phyloP scores from a whole-genome alignment of 1,139 yeast species.

The Yamadazyma blattariae region DNA sequence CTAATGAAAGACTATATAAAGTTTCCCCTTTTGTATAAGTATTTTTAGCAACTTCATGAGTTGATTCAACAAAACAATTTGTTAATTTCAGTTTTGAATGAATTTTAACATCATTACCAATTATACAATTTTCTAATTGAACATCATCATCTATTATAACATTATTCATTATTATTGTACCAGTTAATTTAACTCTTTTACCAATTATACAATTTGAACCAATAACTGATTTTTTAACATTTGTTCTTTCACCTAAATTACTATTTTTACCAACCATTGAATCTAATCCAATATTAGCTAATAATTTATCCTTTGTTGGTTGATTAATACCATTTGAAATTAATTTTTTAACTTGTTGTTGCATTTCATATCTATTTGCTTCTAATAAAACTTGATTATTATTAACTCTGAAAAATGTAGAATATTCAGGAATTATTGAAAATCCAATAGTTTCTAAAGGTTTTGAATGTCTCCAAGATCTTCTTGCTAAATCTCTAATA shows the following conservation, averaged over 20 bases:
- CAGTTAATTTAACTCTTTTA: conserved; percentile 81
- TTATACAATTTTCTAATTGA: conserved; percentile 83
- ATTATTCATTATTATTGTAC: conserved; percentile 73
- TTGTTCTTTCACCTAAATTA: conserved; percentile 70
- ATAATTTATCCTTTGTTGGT: conserved; percentile 49
- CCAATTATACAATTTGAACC: conserved; percentile 81
- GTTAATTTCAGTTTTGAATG: conserved; percentile 59
- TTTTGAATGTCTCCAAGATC: conserved; percentile 81
- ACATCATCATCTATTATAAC: conserved; percentile 79
- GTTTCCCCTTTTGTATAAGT: conserved; percentile 82
- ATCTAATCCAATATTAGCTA: conserved; percentile 85
- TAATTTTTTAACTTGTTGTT: conserved; percentile 34
- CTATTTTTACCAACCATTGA: conserved; percentile 67
- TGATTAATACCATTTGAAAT: conserved; percentile 16
- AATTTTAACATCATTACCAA: conserved; percentile 68
- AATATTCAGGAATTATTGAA: conserved; percentile 60
- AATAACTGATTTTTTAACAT: conserved; percentile 76
- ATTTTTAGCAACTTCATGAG: conserved; percentile 59
- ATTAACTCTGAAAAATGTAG: conserved; percentile 73
- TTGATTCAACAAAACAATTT: conserved; percentile 83
- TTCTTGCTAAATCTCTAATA: conserved; percentile 81
- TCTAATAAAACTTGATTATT: conserved; percentile 83
- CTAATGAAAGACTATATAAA: conserved; percentile 61
- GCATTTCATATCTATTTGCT: conserved; percentile 81
- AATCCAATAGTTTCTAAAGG: conserved; percentile 62